Evolutionary conservation across 2,329 filamentous ascomycete species (phyloP).

Genomic region (Epichloe bromicola): DNA sequence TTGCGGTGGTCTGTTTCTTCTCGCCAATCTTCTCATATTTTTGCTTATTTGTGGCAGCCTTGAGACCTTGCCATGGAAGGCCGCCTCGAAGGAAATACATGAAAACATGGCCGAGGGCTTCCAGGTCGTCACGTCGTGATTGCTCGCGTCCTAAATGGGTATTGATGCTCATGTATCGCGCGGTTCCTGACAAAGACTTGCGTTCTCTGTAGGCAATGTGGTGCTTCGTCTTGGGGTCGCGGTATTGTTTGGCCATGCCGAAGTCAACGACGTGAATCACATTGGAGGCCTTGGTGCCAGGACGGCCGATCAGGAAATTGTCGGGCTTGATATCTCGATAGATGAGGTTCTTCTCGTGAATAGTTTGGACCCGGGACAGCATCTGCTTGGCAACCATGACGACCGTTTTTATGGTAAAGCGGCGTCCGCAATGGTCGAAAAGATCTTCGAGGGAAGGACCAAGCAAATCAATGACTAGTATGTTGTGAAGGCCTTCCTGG

Average conservation of each 20-base stretch:
- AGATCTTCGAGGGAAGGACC: slow-evolving; percentile 93
- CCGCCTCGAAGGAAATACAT: slow-evolving; percentile 64
- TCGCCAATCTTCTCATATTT: slow-evolving; percentile 99
- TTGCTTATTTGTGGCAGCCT: slow-evolving; percentile 73
- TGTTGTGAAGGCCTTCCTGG: slow-evolving; percentile 99
- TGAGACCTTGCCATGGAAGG: slow-evolving; percentile 59
- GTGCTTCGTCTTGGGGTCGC: slow-evolving; percentile 97
- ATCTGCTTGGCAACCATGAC: slow-evolving; percentile 92
- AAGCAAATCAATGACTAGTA: slow-evolving; percentile 95
- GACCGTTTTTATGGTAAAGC: slow-evolving; percentile 99
- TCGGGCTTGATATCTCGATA: slow-evolving; percentile 99
- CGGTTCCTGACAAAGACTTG: slow-evolving; percentile 92
- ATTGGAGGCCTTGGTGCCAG: slow-evolving; percentile 86
- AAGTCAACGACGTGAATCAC: slow-evolving; percentile 99
- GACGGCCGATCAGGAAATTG: slow-evolving; percentile 98
- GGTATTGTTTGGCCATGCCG: slow-evolving; percentile 98
- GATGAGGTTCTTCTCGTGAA: slow-evolving; percentile 98
- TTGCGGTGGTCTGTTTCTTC: slow-evolving; percentile 96
- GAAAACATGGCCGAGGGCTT: slow-evolving; percentile 68
- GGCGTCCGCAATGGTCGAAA: slow-evolving; percentile 99
- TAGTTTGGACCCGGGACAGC: slow-evolving; percentile 98
- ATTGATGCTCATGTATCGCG: slow-evolving; percentile 99
- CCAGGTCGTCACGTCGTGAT: slow-evolving; percentile 87
- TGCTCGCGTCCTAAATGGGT: slow-evolving; percentile 94
- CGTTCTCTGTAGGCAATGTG: slow-evolving; percentile 96